Percentiles rank a stretch among this genome's conserved stretches.
phyloP scores from a whole-genome alignment of 177 flowering plant species.

The Vitis hybrid region DNA sequence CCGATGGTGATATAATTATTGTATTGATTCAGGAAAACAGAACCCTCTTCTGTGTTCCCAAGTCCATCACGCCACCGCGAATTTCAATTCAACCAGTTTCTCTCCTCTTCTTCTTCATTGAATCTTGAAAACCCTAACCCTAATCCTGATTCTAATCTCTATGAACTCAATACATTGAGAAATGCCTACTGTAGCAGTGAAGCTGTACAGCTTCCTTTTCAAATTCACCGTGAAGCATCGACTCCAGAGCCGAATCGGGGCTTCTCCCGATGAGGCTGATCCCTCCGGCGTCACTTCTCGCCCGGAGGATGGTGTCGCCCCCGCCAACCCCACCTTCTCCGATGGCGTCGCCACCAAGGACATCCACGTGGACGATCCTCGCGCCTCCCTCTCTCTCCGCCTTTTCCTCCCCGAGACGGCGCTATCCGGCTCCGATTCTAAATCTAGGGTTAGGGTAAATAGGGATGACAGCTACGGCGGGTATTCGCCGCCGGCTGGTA shows the following conservation, averaged over 20 bases:
- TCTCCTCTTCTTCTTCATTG: too few relatives aligned
- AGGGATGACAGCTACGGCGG: constrained; percentile 45
- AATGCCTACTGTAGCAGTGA: constrained; percentile 96
- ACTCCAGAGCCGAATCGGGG: constrained; percentile 63
- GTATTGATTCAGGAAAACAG: too few relatives aligned
- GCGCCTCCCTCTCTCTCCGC: constrained; percentile 57
- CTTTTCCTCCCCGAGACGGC: constrained; percentile 66
- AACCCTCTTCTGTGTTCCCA: too few relatives aligned
- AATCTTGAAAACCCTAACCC: too few relatives aligned
- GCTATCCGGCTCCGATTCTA: constrained; percentile 29
- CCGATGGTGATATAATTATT: too few relatives aligned
- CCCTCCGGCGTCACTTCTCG: constrained; percentile 78
- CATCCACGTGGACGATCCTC: constrained; percentile 61
- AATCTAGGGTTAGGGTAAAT: constrained; percentile 14
- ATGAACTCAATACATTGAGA: constrained; percentile 1
- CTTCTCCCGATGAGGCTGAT: constrained; percentile 29
- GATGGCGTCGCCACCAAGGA: constrained; percentile 94
- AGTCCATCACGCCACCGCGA: too few relatives aligned
- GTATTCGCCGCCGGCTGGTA: constrained; percentile 43
- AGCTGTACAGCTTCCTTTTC: constrained; percentile 94
- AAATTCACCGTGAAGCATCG: constrained; percentile 81
- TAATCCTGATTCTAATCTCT: too few relatives aligned
- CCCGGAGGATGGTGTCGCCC: constrained; percentile 69
- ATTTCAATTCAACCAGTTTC: too few relatives aligned
- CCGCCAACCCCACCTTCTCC: constrained; percentile 67